phyloP scores from a whole-genome alignment of 148 eudicot species.

The Cornus florida region DNA sequence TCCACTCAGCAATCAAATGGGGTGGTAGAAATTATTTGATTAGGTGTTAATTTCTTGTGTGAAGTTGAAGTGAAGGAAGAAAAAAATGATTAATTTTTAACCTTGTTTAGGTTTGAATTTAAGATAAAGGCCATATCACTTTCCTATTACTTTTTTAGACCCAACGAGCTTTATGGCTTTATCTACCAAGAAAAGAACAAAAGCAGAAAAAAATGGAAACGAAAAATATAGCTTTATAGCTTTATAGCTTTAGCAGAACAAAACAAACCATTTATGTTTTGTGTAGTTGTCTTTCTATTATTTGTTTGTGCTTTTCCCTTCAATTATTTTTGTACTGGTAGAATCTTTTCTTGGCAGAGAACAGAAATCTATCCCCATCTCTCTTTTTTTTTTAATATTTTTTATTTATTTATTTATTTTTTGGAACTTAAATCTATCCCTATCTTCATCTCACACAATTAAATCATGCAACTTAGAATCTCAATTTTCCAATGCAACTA shows the following conservation, averaged over 20 bases:
- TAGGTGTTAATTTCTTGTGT: background rate
- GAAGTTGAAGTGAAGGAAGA: background rate
- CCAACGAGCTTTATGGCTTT: background rate
- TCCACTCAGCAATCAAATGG: no score
- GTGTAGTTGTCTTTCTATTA: no score
- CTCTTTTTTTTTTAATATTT: no score
- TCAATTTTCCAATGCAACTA: background rate
- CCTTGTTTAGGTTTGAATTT: no score
- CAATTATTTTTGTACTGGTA: background rate
- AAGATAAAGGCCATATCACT: background rate
- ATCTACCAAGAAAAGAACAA: background rate
- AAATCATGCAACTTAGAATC: background rate
- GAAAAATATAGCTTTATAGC: no score
- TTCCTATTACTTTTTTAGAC: background rate
- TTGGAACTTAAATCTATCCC: no score
- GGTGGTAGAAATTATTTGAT: no score
- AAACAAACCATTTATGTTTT: background rate
- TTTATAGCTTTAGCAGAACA: no score
- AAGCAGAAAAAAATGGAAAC: no score
- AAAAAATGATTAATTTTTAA: no score
- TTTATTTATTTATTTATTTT: no score
- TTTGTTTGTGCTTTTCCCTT: no score
- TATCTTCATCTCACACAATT: background rate
- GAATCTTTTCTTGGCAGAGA: background rate
- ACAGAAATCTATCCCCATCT: background rate